Evolutionary conservation across 306 rosid species (phyloP).

Genomic region (Begonia peltatifolia): DNA sequence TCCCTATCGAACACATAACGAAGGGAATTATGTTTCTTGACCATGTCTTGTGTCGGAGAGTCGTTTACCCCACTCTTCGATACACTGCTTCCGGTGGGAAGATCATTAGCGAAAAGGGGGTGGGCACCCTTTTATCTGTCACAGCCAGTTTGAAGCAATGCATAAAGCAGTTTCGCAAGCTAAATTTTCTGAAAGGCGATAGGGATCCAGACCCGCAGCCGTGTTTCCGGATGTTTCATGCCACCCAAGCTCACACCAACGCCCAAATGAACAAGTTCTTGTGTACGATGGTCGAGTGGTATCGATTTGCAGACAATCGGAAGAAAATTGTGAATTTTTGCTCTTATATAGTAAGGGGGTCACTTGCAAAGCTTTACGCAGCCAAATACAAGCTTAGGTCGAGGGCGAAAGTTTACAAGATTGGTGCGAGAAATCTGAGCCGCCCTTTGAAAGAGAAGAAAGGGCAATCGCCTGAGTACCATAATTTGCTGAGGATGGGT

Average conservation of each 20-base stretch:
- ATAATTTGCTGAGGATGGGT: slow-evolving; percentile 89
- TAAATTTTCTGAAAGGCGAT: slow-evolving; percentile 81
- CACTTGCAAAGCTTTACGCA: slow-evolving; percentile 97
- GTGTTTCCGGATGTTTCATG: slow-evolving; percentile 95
- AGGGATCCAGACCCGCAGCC: slow-evolving; percentile 97
- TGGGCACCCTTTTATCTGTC: slow-evolving; percentile 87
- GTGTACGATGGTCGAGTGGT: slow-evolving; percentile 88
- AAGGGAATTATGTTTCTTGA: slow-evolving; percentile 95
- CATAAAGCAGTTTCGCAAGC: slow-evolving; percentile 78
- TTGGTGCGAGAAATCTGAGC: slow-evolving; percentile 73
- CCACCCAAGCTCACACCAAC: slow-evolving; percentile 96
- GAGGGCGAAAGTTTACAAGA: slow-evolving; percentile 89
- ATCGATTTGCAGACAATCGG: slow-evolving; percentile 84
- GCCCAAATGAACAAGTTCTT: slow-evolving; percentile 94
- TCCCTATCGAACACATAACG: slow-evolving; percentile 90
- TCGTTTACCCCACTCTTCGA: slow-evolving; percentile 88
- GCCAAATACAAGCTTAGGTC: slow-evolving; percentile 95
- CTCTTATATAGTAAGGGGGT: slow-evolving; percentile 75
- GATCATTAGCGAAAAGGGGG: slow-evolving; percentile 92
- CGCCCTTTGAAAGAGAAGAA: slow-evolving; percentile 92
- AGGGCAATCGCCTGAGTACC: slow-evolving; percentile 89
- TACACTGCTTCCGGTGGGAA: slow-evolving; percentile 93
- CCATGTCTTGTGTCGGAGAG: slow-evolving; percentile 84
- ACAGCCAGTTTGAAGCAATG: slow-evolving; percentile 90
- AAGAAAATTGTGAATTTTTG: slow-evolving; percentile 87